Evolutionary conservation across 2,329 filamentous ascomycete genomes (phyloP).

Genomic region (Coniochaeta sp.): DNA sequence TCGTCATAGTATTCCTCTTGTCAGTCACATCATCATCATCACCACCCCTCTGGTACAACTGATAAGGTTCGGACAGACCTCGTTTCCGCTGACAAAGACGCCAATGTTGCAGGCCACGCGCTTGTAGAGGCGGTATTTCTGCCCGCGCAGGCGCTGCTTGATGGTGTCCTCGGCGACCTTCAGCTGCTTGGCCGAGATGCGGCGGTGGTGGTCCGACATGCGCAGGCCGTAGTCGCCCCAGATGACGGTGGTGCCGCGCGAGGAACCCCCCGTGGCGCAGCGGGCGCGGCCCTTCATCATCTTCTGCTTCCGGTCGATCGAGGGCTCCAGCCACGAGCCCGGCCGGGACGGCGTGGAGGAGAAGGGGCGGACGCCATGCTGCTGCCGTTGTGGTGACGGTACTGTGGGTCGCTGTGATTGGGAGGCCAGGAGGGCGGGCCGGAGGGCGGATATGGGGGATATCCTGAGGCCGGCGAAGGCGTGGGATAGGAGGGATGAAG

Average conservation of each 20-base stretch:
- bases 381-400: conserved; percentile 18
- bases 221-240: conserved; percentile 96
- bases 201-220: conserved; percentile 87
- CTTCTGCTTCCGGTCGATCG: conserved; percentile 66
- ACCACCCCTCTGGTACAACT: neutral
- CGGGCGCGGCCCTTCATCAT: conserved; percentile 88
- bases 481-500: conserved; percentile 36
- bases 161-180: conserved; percentile 93
- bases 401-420: conserved; percentile 22
- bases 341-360: conserved; percentile 56
- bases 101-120: conserved; percentile 87
- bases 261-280: conserved; percentile 84
- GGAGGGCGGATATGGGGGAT: conserved; percentile 29
- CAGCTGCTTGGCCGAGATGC: conserved; percentile 79
- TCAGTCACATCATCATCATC: conserved; percentile 9
- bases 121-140: conserved; percentile 90
- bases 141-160: conserved; percentile 76
- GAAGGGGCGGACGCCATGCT: conserved; percentile 53
- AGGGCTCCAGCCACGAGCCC: conserved; percentile 78
- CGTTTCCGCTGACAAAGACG: conserved; percentile 92
- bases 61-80: conserved; percentile 42
- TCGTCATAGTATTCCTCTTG: too few relatives aligned
- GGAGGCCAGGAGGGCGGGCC: conserved; percentile 24
- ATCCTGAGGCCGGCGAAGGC: conserved; percentile 45
- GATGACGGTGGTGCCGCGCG: conserved; percentile 86